Percentiles rank a stretch among this genome's conserved stretches.
phyloP scores from a whole-genome alignment of 2,329 filamentous ascomycete genomes.

The Beauveria pseudobassiana region DNA sequence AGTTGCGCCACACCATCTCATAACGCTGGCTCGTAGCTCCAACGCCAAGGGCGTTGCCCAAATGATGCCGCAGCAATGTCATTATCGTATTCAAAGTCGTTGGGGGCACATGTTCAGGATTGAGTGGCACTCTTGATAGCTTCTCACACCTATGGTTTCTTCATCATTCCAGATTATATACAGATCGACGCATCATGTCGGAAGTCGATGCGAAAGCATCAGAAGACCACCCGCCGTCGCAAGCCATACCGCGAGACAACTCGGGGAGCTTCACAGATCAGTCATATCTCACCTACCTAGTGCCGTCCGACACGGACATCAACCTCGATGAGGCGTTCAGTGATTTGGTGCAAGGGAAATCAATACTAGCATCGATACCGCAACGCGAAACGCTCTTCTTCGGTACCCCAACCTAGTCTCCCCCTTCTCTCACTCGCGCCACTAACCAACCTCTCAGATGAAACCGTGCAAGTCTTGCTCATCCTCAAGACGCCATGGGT shows the following conservation, averaged over 20 bases:
- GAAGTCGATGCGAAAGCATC: neutral
- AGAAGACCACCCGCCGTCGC: neutral
- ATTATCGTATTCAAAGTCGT: neutral
- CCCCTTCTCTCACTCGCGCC: constrained; percentile 29
- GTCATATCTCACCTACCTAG: constrained; percentile 52
- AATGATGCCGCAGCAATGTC: neutral
- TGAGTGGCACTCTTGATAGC: neutral
- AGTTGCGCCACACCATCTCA: neutral
- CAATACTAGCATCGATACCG: constrained; percentile 49
- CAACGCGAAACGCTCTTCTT: constrained; percentile 63
- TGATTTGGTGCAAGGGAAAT: constrained; percentile 33
- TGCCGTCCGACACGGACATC: constrained; percentile 50
- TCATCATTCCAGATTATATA: neutral
- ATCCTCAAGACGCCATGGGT: constrained; percentile 57
- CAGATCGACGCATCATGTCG: constrained; percentile 4
- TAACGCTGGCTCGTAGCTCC: neutral
- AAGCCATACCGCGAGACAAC: constrained; percentile 7
- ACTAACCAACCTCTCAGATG: constrained; percentile 48
- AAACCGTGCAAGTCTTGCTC: constrained; percentile 62
- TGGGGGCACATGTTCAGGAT: neutral
- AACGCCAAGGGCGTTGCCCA: neutral
- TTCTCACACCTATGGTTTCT: neutral
- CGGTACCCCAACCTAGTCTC: constrained; percentile 41
- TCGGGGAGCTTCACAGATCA: constrained; percentile 43
- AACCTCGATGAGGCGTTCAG: constrained; percentile 45